phyloP scores from a whole-genome alignment of 75 land plant genomes.

The Pseudotsuga menziesii region DNA sequence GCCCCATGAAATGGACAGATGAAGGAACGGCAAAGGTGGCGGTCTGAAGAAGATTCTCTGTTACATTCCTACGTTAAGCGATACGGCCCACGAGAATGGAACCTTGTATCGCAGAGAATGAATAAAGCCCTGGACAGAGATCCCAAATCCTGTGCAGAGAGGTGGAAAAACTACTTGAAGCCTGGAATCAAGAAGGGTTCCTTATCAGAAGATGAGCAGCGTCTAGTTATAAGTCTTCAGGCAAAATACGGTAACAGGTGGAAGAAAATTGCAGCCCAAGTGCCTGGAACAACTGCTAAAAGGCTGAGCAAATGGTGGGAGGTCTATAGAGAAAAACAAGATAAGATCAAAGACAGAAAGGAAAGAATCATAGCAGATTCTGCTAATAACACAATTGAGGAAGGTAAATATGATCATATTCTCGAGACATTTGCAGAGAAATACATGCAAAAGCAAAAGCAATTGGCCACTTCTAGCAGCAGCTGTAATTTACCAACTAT shows the following conservation, averaged over 20 bases:
- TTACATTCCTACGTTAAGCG: slow-evolving; percentile 59
- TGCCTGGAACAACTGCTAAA: slow-evolving; percentile 84
- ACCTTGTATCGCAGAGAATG: slow-evolving; percentile 74
- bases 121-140: slow-evolving; percentile 51
- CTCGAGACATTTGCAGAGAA: slow-evolving; percentile 71
- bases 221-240: slow-evolving; percentile 82
- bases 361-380: background rate
- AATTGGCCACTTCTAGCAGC: background rate
- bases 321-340: slow-evolving; percentile 80
- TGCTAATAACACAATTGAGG: slow-evolving; percentile 25
- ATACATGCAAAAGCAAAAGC: slow-evolving; percentile 40
- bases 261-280: slow-evolving; percentile 90
- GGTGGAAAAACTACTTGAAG: slow-evolving; percentile 89
- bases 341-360: slow-evolving; percentile 40
- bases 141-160: slow-evolving; percentile 74
- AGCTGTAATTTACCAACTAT: background rate
- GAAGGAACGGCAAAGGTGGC: slow-evolving; percentile 86
- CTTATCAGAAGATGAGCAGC: slow-evolving; percentile 86
- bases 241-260: slow-evolving; percentile 96
- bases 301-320: slow-evolving; percentile 94
- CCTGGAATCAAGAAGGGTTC: slow-evolving; percentile 85
- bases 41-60: slow-evolving; percentile 66
- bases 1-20: slow-evolving; percentile 34
- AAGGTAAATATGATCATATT: slow-evolving; percentile 53
- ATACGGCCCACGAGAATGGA: slow-evolving; percentile 75